Base-by-base conservation (phyloP, 306 rosid genomes). In the Alnus rubra region DNA sequence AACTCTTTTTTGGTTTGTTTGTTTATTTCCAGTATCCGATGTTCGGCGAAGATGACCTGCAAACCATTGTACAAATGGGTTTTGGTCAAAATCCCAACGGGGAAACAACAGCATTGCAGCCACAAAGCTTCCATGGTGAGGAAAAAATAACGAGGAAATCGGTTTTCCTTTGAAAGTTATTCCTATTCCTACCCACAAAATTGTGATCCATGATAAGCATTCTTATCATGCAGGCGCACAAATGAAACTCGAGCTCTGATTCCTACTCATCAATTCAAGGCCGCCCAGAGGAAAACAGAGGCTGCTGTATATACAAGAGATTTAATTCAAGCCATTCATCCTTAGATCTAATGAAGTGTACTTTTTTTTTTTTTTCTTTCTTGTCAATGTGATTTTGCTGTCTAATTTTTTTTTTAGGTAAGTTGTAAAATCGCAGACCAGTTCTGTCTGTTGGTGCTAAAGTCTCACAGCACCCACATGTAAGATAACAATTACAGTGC, bases 31-130 rank as follows among this genome's bases (percentile, higher is more conserved):
- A 93, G 98, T 89, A 50, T 86, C 91, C 92, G 82, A 76, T 85
- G 53, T 91, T 93, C 73, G 88, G 82, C 71, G 99, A 91, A 80
- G 99, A 95, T 49, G 98, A 93, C 28, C 88, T 95, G 33, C 87
- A 92, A 79, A 88, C 86, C 73, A 87, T 95, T 80, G 99, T 95
- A 65, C 97, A 95, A 35, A 95, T 93, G 99, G 96, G 98, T 4
- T 85, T 86, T 76, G 87, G 91, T 77, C 97, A 89, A 86, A 88
- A 79, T 85, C 79, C 28, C 28, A 82, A 69, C 74, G 81, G 86
- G 65, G 89, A 88, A 23, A 23, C 28, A 74, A 68, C 89, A 67
- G 84, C 88, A 74, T 56, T 79, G 44, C 89, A 87, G 68, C 80
- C 90, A 53, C 90, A 80, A 12, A 90, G 75, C 84, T 87, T 90